These are phyloP conservation scores for Phytophthora citrophthora DNA, from an alignment of 352 stramenopile genomes.

Conservation along the genomic window DNA sequence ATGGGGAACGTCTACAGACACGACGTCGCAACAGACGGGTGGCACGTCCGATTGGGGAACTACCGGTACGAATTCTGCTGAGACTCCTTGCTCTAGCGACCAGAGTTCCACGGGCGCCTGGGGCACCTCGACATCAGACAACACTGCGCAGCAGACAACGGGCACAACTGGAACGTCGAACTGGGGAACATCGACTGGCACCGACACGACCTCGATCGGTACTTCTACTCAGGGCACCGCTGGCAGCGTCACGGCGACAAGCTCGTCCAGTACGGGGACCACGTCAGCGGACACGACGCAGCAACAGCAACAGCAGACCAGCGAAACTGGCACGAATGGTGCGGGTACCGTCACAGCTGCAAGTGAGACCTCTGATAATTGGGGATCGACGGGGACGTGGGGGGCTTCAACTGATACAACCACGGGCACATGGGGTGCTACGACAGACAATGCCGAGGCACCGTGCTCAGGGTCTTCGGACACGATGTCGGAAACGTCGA, in stretches of 20 bases:
- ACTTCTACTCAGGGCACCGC: background rate
- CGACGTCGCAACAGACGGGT: background rate
- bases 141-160: background rate
- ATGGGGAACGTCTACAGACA: background rate
- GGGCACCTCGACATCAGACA: background rate
- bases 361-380: background rate
- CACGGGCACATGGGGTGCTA: conserved; percentile 1
- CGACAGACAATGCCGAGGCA: conserved; percentile 14
- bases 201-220: background rate
- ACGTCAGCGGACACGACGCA: too few species aligned
- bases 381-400: background rate
- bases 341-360: background rate
- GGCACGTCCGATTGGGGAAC: background rate
- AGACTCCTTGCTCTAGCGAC: background rate
- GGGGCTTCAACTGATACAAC: conserved; percentile 4
- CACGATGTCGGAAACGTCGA: conserved; percentile 14
- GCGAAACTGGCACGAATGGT: conserved; percentile 1
- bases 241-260: background rate
- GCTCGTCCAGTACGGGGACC: too few species aligned
- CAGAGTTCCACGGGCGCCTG: background rate
- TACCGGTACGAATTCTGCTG: background rate
- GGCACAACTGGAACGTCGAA: background rate
- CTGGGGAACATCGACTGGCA: conserved; percentile 1
- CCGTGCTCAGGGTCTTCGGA: conserved; percentile 23
- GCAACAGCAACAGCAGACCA: conserved; percentile 11